Evolutionary conservation across 371 early-diverging fungal species (phyloP), one percentile per base, ranked within the genome.

Genomic region (Mortierella polycephala): DNA sequence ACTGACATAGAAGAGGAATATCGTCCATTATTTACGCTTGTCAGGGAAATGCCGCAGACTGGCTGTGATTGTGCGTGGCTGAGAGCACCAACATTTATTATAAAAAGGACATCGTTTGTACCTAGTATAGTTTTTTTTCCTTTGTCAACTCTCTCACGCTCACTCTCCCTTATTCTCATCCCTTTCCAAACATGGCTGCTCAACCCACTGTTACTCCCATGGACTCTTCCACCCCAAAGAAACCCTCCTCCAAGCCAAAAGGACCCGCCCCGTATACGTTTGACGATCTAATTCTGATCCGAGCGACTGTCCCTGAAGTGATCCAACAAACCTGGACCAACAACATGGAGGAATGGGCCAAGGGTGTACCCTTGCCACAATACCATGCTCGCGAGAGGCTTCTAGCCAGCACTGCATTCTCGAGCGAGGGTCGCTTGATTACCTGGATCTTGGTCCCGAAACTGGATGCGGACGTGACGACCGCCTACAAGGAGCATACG

Each of bases 371-470:
- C 0, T n/a, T 70, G 20, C 65, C 74, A 12, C 51, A 69, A 18
- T 85, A 81, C 60, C 62, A 75, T 8, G 79, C 72, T 6, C 83
- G 84, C 40, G 84, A 85, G 57, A 16, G 23, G 13, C 52, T 74
- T 20, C 72, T 85, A 8, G 64, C 74, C 20, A 52, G 61, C 39
- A 64, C 71, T 9, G 66, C 54, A 1, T 79, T 71, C 23, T 85
- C 83, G 16, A 75, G 69, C n/a, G 52, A 62, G 11, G 57, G 64
- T 14, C 72, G 70, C 8, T 50, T 85, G 30, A 57, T 60, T 6
- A 77, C 81, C 11, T 85, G 83, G 82, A 62, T 81, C 23, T 53
- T 83, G n/a, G 83, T 85, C 11, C 77, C 83, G 18, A 62, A 64
- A n/a, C 52, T 64, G 1, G 51, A 56, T 42, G 62, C 57, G 14